Evolutionary conservation across 306 rosid species (phyloP).

Genomic region (Cucurbita argyrosperma): DNA sequence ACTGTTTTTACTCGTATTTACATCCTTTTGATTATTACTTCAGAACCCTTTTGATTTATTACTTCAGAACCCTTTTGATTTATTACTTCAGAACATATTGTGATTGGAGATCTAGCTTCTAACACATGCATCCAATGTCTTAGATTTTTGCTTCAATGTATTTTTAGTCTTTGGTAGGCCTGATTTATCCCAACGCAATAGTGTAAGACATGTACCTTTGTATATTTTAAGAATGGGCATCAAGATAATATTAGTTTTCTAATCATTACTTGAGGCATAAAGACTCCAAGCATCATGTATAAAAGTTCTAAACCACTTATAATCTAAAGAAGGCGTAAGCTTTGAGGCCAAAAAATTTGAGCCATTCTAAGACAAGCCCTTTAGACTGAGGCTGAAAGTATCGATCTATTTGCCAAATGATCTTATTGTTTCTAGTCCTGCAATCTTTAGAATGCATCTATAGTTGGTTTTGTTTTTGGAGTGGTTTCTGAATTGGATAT

Average conservation of each 20-base stretch:
- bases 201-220: not conserved
- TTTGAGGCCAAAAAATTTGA: not conserved
- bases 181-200: not conserved
- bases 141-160: not conserved
- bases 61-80: not conserved
- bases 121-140: not conserved
- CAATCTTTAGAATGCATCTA: not conserved
- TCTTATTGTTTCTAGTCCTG: not conserved
- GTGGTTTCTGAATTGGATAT: not conserved
- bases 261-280: not conserved
- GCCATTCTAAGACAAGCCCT: not conserved
- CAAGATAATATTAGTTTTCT: not conserved
- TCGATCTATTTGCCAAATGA: not conserved
- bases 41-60: not conserved
- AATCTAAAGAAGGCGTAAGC: not conserved
- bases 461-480: not conserved
- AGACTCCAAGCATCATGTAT: not conserved
- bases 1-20: not conserved
- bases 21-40: not conserved
- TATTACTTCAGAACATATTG: not conserved
- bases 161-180: not conserved
- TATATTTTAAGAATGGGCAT: not conserved
- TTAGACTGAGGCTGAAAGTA: not conserved
- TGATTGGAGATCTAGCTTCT: not conserved
- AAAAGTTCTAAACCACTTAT: not conserved